Evolutionary conservation across 768 basidiomycete species (phyloP).

Genomic region (Mycena venus): DNA sequence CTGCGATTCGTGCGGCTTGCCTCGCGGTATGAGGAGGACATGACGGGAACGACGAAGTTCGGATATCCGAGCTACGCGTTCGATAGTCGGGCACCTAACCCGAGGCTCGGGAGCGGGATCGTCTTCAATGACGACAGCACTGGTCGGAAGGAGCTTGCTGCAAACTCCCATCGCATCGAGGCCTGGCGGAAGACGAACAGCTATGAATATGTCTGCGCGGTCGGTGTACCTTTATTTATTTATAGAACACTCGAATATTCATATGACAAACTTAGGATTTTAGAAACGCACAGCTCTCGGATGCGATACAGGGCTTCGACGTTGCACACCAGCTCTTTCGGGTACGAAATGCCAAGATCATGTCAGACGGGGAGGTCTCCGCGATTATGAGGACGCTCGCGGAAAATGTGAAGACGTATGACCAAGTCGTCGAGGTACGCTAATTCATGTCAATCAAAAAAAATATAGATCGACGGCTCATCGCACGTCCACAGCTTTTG

Average conservation of each 20-base stretch:
- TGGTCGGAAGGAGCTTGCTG: conserved; percentile 76
- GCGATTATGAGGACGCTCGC: conserved; percentile 82
- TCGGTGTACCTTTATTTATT: conserved; percentile 46
- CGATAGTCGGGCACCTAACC: conserved; percentile 56
- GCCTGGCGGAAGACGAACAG: conserved; percentile 91
- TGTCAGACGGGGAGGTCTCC: conserved; percentile 81
- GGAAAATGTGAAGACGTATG: conserved; percentile 82
- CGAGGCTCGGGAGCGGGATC: conserved; percentile 84
- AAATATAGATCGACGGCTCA: not conserved
- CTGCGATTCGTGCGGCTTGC: conserved; percentile 90
- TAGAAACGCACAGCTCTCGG: conserved; percentile 61
- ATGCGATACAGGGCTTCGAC: conserved; percentile 85
- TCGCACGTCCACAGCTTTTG: conserved; percentile 70
- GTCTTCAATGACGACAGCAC: conserved; percentile 80
- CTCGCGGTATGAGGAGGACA: conserved; percentile 90
- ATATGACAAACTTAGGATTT: conserved; percentile 69
- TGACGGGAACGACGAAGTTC: conserved; percentile 81
- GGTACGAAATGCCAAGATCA: conserved; percentile 77
- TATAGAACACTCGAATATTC: not conserved
- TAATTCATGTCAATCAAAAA: not conserved
- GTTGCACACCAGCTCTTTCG: conserved; percentile 88
- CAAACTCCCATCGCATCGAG: conserved; percentile 89
- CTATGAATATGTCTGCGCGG: conserved; percentile 80
- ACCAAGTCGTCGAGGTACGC: conserved; percentile 89
- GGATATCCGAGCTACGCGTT: conserved; percentile 77